These are phyloP conservation scores for Dictyostelium brefeldianum DNA, from an alignment of 78 protist genomes.

Conservation along the genomic window DNA sequence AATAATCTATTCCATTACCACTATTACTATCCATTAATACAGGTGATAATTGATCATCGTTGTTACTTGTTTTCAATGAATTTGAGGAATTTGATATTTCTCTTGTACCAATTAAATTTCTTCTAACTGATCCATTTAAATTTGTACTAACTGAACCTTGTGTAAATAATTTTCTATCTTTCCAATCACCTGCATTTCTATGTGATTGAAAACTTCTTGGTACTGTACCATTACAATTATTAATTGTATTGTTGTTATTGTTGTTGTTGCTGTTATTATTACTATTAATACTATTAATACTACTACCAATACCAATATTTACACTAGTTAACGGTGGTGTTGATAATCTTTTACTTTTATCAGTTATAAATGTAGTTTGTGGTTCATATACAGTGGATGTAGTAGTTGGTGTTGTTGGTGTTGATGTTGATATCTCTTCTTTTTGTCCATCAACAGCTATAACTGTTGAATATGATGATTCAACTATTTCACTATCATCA, in stretches of 20 bases:
- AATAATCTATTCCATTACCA: background rate
- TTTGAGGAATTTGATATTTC: background rate
- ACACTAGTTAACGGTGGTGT: background rate
- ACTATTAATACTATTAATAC: slow-evolving; percentile 22
- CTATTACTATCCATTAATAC: background rate
- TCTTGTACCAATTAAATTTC: slow-evolving; percentile 47
- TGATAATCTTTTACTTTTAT: slow-evolving; percentile 30
- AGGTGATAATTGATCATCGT: background rate
- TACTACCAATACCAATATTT: background rate
- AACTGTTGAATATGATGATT: slow-evolving; percentile 2
- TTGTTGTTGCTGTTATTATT: slow-evolving; percentile 10
- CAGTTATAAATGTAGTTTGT: slow-evolving; percentile 6
- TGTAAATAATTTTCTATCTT: slow-evolving; percentile 54
- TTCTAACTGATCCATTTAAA: slow-evolving; percentile 11
- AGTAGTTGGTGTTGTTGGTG: background rate
- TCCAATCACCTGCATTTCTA: slow-evolving; percentile 72
- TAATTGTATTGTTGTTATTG: background rate
- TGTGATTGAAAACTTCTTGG: slow-evolving; percentile 31
- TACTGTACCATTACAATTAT: background rate
- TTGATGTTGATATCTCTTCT: background rate
- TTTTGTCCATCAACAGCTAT: background rate
- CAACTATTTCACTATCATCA: background rate
- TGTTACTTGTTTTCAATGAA: background rate
- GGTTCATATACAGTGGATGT: background rate
- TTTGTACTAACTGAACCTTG: slow-evolving; percentile 20